Evolutionary conservation across 2,329 filamentous ascomycete genomes (phyloP).

Genomic region (Fusarium coffeatum): DNA sequence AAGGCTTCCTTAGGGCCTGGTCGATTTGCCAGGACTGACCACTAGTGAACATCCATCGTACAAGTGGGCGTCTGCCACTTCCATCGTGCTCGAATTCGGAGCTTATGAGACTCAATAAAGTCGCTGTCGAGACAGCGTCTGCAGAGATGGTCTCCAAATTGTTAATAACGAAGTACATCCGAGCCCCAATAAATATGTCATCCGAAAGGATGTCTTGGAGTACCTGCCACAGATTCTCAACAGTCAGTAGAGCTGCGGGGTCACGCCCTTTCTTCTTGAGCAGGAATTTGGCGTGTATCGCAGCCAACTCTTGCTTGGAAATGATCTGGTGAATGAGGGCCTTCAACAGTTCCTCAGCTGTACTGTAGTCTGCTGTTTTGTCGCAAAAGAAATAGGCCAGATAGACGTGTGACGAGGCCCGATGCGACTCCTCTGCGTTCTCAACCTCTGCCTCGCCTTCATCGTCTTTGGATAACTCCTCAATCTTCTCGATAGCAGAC

Average conservation of each 20-base stretch:
- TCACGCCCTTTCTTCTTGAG: slow-evolving; percentile 43
- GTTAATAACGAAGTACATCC: slow-evolving; percentile 56
- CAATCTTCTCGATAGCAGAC: slow-evolving; percentile 53
- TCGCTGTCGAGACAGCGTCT: slow-evolving; percentile 40
- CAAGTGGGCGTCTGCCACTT: slow-evolving; percentile 4
- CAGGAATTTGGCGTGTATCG: slow-evolving; percentile 52
- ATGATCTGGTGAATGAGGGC: slow-evolving; percentile 55
- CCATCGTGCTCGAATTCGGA: slow-evolving; percentile 16
- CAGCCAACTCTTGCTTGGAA: slow-evolving; percentile 48
- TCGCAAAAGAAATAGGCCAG: slow-evolving; percentile 58
- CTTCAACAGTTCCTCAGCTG: slow-evolving; percentile 56
- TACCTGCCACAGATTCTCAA: slow-evolving; percentile 52
- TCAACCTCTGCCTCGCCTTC: slow-evolving; percentile 48
- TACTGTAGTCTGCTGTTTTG: slow-evolving; percentile 51
- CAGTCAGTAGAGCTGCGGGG: slow-evolving; percentile 15
- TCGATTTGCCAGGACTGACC: slow-evolving; percentile 35
- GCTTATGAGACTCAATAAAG: slow-evolving; percentile 11
- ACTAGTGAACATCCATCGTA: slow-evolving; percentile 57
- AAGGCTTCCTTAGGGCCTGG: slow-evolving; percentile 4
- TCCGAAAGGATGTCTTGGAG: slow-evolving; percentile 57
- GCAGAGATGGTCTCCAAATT: slow-evolving; percentile 55
- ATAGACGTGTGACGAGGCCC: slow-evolving; percentile 38
- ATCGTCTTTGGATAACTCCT: slow-evolving; percentile 42
- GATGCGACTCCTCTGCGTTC: slow-evolving; percentile 9
- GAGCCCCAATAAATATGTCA: slow-evolving; percentile 16